phyloP scores from a whole-genome alignment of 1,284 basidiomycete genomes.

The Xerocomus amazonicus region DNA sequence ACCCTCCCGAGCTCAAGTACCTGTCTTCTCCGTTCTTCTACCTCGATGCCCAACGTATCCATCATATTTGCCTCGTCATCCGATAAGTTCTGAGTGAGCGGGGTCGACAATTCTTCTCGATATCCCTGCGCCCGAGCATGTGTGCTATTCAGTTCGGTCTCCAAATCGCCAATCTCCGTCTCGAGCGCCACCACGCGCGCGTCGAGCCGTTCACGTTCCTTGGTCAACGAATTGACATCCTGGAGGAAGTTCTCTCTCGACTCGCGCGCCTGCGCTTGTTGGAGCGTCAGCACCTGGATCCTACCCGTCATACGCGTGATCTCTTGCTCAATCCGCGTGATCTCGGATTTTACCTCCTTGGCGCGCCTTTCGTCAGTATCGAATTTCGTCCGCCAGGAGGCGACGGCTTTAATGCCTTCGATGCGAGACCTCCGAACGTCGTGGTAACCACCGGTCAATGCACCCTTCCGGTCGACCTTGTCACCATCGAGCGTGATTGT shows the following conservation, averaged over 20 bases:
- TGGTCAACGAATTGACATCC: constrained; percentile 58
- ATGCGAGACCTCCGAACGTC: constrained; percentile 88
- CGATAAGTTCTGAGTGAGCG: constrained; percentile 73
- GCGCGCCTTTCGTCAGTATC: constrained; percentile 65
- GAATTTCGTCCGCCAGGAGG: constrained; percentile 73
- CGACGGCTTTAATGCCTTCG: constrained; percentile 79
- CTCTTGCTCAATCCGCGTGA: constrained; percentile 80
- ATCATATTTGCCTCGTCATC: constrained; percentile 71
- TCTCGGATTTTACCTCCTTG: constrained; percentile 70
- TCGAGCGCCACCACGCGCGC: constrained; percentile 68
- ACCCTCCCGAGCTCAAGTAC: constrained; percentile 67
- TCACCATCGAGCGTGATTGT: constrained; percentile 98
- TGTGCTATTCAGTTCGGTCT: constrained; percentile 63
- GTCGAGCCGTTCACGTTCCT: constrained; percentile 70
- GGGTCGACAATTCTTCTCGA: constrained; percentile 70
- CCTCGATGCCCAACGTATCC: constrained; percentile 69
- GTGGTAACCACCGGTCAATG: constrained; percentile 94
- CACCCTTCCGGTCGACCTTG: constrained; percentile 95
- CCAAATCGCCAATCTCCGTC: constrained; percentile 64
- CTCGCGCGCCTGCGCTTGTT: constrained; percentile 70
- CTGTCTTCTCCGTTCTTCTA: constrained; percentile 70
- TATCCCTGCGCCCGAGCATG: constrained; percentile 63
- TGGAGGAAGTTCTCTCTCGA: constrained; percentile 65
- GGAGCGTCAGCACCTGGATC: constrained; percentile 68
- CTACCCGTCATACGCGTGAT: constrained; percentile 76